A percentile compares a stretch with the other conserved stretches of the same genome.
phyloP scores from a whole-genome alignment of 2,329 filamentous ascomycete species.

The Knufia petricola region DNA sequence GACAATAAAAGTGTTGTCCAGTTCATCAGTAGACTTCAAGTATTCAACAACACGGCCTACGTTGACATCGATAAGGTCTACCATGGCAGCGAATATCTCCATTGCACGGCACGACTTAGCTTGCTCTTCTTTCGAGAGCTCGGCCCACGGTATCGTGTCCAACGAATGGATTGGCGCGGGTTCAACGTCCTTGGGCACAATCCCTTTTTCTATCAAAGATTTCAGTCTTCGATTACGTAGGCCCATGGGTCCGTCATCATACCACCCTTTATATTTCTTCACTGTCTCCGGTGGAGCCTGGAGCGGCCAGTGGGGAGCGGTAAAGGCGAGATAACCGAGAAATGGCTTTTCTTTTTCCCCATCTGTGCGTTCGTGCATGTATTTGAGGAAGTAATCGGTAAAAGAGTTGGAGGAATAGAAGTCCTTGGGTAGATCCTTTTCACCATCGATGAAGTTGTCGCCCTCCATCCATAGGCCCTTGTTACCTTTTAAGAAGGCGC shows the following conservation, averaged over 20 bases:
- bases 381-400: constrained; percentile 44
- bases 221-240: constrained; percentile 37
- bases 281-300: constrained; percentile 40
- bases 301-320: constrained; percentile 46
- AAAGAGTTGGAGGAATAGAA: constrained; percentile 48
- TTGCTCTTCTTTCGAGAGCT: constrained; percentile 31
- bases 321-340: constrained; percentile 41
- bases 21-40: constrained; percentile 37
- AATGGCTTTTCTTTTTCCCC: constrained; percentile 36
- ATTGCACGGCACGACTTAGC: constrained; percentile 36
- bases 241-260: constrained; percentile 42
- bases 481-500: constrained; percentile 34
- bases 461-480: constrained; percentile 40
- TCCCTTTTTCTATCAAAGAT: constrained; percentile 36
- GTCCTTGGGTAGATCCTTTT: constrained; percentile 39
- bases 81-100: constrained; percentile 44
- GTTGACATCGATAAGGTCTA: constrained; percentile 38
- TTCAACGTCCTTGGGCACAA: constrained; percentile 34
- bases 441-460: constrained; percentile 34
- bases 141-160: constrained; percentile 35
- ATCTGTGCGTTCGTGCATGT: constrained; percentile 40
- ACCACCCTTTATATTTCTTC: constrained; percentile 40
- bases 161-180: constrained; percentile 37
- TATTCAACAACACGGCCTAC: constrained; percentile 40
- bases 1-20: constrained; percentile 41